These are phyloP conservation scores for Celoporthe dispersa DNA, from an alignment of 2,329 filamentous ascomycete genomes.

Conservation along the genomic window DNA sequence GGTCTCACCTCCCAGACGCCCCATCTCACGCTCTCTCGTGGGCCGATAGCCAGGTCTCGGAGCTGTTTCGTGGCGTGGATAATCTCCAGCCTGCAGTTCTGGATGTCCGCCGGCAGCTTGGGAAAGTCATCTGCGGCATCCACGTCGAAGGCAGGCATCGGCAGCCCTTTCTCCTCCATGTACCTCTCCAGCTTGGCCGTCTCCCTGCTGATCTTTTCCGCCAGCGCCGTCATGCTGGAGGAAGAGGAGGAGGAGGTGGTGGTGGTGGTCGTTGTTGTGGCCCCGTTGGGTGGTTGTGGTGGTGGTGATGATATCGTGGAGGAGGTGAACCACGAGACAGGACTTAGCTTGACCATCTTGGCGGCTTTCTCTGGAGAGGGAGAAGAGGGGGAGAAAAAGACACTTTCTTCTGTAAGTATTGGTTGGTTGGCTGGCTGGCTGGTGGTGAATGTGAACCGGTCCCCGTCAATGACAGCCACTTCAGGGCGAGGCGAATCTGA, in stretches of 20 bases:
- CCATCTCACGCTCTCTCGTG: slow-evolving; percentile 56
- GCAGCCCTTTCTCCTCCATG: slow-evolving; percentile 47
- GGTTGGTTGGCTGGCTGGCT: background rate
- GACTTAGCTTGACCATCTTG: slow-evolving; percentile 42
- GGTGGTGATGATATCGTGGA: slow-evolving; percentile 19
- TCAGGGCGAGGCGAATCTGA: background rate
- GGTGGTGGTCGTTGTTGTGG: slow-evolving; percentile 37
- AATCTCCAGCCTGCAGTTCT: slow-evolving; percentile 50
- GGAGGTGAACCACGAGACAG: slow-evolving; percentile 41
- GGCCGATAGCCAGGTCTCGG: slow-evolving; percentile 52
- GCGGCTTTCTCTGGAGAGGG: background rate
- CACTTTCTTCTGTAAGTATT: background rate
- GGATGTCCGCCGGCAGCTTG: slow-evolving; percentile 50
- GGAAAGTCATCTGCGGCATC: slow-evolving; percentile 52
- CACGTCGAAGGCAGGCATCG: slow-evolving; percentile 50
- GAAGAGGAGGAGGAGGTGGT: slow-evolving; percentile 33
- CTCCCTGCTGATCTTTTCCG: slow-evolving; percentile 51
- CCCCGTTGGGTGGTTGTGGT: slow-evolving; percentile 24
- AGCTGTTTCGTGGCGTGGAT: slow-evolving; percentile 55
- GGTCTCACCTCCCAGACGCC: slow-evolving; percentile 54
- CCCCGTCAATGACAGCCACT: background rate
- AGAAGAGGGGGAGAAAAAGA: too few relatives aligned
- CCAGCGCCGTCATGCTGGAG: slow-evolving; percentile 48
- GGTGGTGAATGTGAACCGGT: background rate
- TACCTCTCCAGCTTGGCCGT: slow-evolving; percentile 55